Evolutionary conservation across 257 asterid genomes (phyloP), one percentile per base, ranked within the genome.

Genomic region (Penstemon davidsonii): DNA sequence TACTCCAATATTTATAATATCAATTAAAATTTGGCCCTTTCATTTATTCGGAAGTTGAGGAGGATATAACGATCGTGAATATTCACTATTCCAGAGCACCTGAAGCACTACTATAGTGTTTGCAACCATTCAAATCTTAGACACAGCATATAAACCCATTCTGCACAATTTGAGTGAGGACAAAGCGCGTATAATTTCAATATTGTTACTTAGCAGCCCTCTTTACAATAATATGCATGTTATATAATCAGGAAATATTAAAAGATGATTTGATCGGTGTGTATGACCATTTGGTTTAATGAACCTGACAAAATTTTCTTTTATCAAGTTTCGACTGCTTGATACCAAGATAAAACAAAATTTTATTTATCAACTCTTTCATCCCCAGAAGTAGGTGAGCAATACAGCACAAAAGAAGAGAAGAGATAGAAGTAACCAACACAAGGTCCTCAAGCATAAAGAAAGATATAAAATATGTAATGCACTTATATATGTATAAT

Each of bases 291-390:
- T 53, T 67, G 6, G 13, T 25, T 37, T 43, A 38, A 76, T 25
- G 56, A 18, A 71, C 60, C 37, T 4, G 55, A 25, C 6, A 63
- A 18, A 44, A 11, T 55, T 62, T 18, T 3, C 45, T 7, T 4
- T 15, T 9, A 33, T 41, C n/a, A 12, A 3, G 4, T 8, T 3
- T 70, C 39, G 56, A 58, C 56, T 63, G 37, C 18, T 12, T 33
- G 36, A 37, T n/a, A 36, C 39, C 51, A 7, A 67, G 52, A 53
- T 55, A 64, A 4, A 13, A 3, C 13, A 53, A 38, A 37, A 9
- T 10, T 13, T 37, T 47, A 56, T 39, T 71, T 37, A 64, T 38
- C 77, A 73, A 63, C 15, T 57, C 66, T 25, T 50, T 47, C 18
- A 25, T 25, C 19, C 62, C 56, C 15, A 33, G 68, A 33, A 42